phyloP scores from a whole-genome alignment of 2,329 filamentous ascomycete species.

The Ceratocystis destructans region DNA sequence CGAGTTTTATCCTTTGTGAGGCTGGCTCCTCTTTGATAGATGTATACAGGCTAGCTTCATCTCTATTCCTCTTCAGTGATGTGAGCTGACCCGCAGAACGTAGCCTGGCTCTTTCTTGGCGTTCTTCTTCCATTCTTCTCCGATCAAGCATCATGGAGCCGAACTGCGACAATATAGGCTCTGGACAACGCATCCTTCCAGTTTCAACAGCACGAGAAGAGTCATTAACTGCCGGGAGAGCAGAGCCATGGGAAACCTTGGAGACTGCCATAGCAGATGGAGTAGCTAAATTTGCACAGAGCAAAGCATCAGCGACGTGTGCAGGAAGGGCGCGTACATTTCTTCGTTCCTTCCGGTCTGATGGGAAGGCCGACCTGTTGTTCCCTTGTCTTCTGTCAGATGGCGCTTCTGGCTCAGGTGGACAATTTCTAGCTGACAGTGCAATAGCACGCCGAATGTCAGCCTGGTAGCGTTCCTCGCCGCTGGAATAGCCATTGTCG shows the following conservation, averaged over 20 bases:
- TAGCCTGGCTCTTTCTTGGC: constrained; percentile 44
- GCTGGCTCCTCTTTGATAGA: neutral
- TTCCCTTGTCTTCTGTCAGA: constrained; percentile 15
- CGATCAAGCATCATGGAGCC: constrained; percentile 51
- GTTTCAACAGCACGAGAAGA: neutral
- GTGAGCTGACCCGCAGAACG: neutral
- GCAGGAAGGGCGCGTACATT: constrained; percentile 7
- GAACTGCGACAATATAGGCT: constrained; percentile 16
- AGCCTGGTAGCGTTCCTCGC: constrained; percentile 40
- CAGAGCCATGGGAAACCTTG: neutral
- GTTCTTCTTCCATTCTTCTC: constrained; percentile 73
- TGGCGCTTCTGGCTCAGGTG: constrained; percentile 8
- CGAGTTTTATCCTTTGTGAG: neutral
- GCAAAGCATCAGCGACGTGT: constrained; percentile 12
- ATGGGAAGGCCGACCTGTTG: neutral
- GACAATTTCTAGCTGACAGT: constrained; percentile 35
- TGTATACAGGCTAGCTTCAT: neutral
- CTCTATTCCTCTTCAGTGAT: constrained; percentile 10
- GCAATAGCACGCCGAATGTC: constrained; percentile 48
- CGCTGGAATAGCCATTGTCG: constrained; percentile 19
- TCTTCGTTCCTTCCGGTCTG: neutral
- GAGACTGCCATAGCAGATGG: constrained; percentile 16
- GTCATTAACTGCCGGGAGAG: neutral
- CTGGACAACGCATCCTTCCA: neutral
- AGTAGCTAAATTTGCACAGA: constrained; percentile 15